Conservation (phyloP, 306 rosid species). For the Crotalaria pallida region DNA sequence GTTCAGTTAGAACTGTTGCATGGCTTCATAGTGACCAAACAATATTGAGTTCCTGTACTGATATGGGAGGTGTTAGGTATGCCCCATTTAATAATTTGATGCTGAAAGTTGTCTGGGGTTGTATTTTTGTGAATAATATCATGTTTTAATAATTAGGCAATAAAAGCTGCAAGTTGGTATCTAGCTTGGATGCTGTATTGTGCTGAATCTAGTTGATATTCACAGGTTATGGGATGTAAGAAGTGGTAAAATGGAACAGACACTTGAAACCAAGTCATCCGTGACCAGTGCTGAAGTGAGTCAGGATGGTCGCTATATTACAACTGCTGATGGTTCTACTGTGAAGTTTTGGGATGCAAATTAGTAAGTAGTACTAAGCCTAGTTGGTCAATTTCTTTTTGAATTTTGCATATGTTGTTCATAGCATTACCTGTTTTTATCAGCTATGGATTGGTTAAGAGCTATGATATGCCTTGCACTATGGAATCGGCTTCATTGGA, state of each 20-base stretch:
- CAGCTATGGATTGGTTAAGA: slow-evolving; percentile 90
- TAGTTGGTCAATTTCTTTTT: not conserved
- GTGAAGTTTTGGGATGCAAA: slow-evolving; percentile 99
- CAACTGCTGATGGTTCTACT: slow-evolving; percentile 88
- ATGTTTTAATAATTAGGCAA: not conserved
- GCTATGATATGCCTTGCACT: slow-evolving; percentile 90
- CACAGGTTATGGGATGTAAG: slow-evolving; percentile 93
- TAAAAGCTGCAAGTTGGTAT: not conserved
- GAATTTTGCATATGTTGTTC: slow-evolving; percentile 21
- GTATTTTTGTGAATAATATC: not conserved
- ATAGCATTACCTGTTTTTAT: slow-evolving; percentile 14
- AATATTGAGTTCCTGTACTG: slow-evolving; percentile 91
- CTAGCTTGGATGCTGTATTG: not conserved
- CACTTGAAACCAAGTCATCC: slow-evolving; percentile 87
- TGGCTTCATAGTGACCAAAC: slow-evolving; percentile 99
- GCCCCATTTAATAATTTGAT: not conserved
- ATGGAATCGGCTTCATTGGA: slow-evolving; percentile 95
- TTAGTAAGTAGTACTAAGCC: slow-evolving; percentile 56
- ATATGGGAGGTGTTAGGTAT: slow-evolving; percentile 95
- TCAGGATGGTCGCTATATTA: slow-evolving; percentile 95
- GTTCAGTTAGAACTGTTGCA: slow-evolving; percentile 89
- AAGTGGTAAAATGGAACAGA: slow-evolving; percentile 85
- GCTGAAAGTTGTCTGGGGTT: not conserved
- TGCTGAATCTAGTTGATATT: slow-evolving; percentile 20
- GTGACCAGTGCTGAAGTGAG: slow-evolving; percentile 98